Base-by-base conservation (phyloP, 441 rosid species). In the Lepidium campestre region DNA sequence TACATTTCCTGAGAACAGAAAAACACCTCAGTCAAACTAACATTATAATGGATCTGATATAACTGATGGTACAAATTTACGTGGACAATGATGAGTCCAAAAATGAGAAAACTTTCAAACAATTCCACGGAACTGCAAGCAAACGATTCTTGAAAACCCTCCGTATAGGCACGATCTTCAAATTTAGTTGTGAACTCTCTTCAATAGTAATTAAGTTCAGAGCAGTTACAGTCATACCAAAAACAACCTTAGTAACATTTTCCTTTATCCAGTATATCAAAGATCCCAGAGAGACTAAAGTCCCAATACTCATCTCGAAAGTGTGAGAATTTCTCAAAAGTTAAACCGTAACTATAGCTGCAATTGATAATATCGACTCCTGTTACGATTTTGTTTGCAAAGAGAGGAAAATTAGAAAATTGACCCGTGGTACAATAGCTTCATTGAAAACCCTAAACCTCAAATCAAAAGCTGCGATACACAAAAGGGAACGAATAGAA, bases 1-100 rank as follows among this genome's bases (percentile, higher is more conserved):
- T 91, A 65, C 96, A 93, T 85, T 93, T 91, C 85, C 98, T 93
- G 91, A 29, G 67, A 80, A 62, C 31, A 40, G 25, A 62, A 37
- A 61, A 61, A 62, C 23, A 31, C 2, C 7, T 2, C 59, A 29
- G 55, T 74, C 57, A 73, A 46, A 19, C 62, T n/a, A 52, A 59
- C 44, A 18, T 23, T n/a, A n/a, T 34, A 41, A 18, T 42, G 47
- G 40, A 59, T 65, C 52, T 59, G 53, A 44, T 45, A 8, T 10
- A 29, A 10, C 7, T 17, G 31, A 34, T 10, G 46, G 17, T 15
- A 37, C 10, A 29, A 15, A 25, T 8, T 9, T 3, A 40, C 10
- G 5, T 29, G 13, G 6, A 18, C 6, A 50, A 22, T 36, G 20
- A 7, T 67, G n/a, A 18, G 34, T 22, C 19, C 3, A 7, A 13